Evolutionary conservation across 1,139 yeast species (phyloP).

Genomic region (Taiozyma sp.): DNA sequence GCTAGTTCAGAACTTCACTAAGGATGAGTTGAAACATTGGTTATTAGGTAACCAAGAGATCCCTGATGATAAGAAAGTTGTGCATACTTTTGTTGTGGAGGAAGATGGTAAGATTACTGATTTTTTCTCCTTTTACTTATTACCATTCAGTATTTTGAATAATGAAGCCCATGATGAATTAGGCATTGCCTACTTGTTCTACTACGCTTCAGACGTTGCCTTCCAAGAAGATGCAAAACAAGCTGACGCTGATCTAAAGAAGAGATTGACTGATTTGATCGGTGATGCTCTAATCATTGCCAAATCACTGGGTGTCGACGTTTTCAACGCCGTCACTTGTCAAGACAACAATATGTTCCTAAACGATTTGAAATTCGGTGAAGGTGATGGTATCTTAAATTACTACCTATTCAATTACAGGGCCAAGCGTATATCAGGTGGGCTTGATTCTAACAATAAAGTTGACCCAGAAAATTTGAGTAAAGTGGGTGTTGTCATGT

Average conservation of each 20-base stretch:
- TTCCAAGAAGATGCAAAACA: slow-evolving; percentile 31
- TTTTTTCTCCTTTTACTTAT: slow-evolving; percentile 81
- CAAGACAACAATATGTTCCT: slow-evolving; percentile 86
- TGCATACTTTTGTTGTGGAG: slow-evolving; percentile 79
- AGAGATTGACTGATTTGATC: slow-evolving; percentile 57
- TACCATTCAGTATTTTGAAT: slow-evolving; percentile 82
- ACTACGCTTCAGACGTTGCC: slow-evolving; percentile 74
- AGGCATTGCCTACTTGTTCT: slow-evolving; percentile 85
- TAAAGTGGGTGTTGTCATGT: slow-evolving; percentile 86
- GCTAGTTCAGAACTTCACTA: slow-evolving; percentile 60
- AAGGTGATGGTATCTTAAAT: slow-evolving; percentile 90
- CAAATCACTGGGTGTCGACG: slow-evolving; percentile 68
- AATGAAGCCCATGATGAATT: slow-evolving; percentile 61
- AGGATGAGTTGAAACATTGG: slow-evolving; percentile 82
- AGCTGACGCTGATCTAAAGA: slow-evolving; percentile 38
- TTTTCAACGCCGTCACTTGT: slow-evolving; percentile 86
- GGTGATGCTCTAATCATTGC: slow-evolving; percentile 78
- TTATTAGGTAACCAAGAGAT: slow-evolving; percentile 45
- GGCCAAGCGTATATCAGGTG: slow-evolving; percentile 79
- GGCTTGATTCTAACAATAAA: slow-evolving; percentile 55
- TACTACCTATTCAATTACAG: slow-evolving; percentile 89
- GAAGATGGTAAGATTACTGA: slow-evolving; percentile 74
- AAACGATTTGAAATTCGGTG: slow-evolving; percentile 81
- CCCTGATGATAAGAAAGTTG: slow-evolving; percentile 42
- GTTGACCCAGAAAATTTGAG: slow-evolving; percentile 53